Base-by-base conservation (phyloP, 139 green algal genomes). In the Chlamydomonas sphaeroides region DNA sequence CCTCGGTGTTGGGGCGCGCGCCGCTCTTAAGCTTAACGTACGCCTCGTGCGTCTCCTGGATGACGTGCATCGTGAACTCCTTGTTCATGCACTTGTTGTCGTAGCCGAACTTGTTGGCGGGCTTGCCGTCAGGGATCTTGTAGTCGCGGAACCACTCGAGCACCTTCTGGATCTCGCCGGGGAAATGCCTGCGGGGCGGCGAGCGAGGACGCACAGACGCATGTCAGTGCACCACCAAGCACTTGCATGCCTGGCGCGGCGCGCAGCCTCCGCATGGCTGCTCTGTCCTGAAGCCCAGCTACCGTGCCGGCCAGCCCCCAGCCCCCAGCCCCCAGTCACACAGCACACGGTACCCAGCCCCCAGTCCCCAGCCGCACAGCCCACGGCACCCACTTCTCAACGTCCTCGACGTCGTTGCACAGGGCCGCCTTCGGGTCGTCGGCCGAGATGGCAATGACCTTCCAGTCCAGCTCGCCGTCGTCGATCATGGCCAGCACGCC, bases 401-500 rank as follows among this genome's bases (percentile, higher is more conserved):
- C 95, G 80, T 99, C 96, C 84, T 96, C 97, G 25, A 99, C 90
- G 85, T 98, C 94, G 89, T 99, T 98, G 41, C 99, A 88, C 63
- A 88, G 73, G 32, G 71, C 78, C 8, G 97, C 97, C 90, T 98
- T 98, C 65, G 97, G 97, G 92, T 99, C 96, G 63, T 98, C 91
- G 15, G 80, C 84, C 73, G 86, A 77, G 86, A 99, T 98, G 87
- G 91, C 92, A 42, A 99, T 95, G n/a, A 99, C 89, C 92, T 99
- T 99, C 97, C 97, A 99, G 92, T 99, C 97, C 51, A 99, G 92
- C 94, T 99, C 97, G 39, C 97, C 97, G 45, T 99, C 97, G 83
- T 99, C 97, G 75, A 99, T 98, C 97, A 99, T 99, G 77, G 97
- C 97, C 68, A 96, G 95, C 48, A 98, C 95, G 49, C 95, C 96